phyloP scores from a whole-genome alignment of 768 basidiomycete species.

The Daedaleopsis nitida region DNA sequence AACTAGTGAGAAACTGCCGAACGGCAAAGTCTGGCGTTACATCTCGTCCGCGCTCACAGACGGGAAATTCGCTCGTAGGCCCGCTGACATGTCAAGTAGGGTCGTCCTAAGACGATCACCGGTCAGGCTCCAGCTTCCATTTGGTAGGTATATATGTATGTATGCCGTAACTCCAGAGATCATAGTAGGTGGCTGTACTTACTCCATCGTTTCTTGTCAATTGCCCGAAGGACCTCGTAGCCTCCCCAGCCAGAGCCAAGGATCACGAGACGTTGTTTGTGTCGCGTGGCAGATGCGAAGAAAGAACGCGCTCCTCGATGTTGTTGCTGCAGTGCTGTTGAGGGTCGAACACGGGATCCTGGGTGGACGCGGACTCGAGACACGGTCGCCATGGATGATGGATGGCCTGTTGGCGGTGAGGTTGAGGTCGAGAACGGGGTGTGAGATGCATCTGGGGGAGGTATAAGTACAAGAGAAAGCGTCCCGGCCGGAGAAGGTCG shows the following conservation, averaged over 20 bases:
- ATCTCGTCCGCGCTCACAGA: too few species aligned
- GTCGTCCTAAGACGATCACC: too few species aligned
- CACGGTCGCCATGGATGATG: background rate
- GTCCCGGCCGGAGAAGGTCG: background rate
- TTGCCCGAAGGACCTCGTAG: slow-evolving; percentile 62
- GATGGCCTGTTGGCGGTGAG: too few species aligned
- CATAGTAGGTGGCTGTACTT: slow-evolving; percentile 23
- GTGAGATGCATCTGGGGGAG: background rate
- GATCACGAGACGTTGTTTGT: slow-evolving; percentile 56
- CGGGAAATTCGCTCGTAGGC: too few species aligned
- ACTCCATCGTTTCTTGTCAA: slow-evolving; percentile 78
- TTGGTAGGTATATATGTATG: background rate
- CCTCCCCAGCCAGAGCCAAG: slow-evolving; percentile 82
- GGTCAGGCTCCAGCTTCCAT: background rate
- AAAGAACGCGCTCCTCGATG: slow-evolving; percentile 17
- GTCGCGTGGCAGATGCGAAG: slow-evolving; percentile 21
- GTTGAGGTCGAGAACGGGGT: background rate
- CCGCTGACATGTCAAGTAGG: too few species aligned
- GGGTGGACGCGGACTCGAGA: too few species aligned
- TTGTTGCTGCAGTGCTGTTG: background rate
- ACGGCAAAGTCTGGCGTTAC: too few species aligned
- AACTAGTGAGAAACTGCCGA: too few species aligned
- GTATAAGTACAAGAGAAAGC: background rate
- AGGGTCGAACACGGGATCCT: background rate
- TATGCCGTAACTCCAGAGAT: background rate